These are phyloP conservation scores for Elsinoe ampelina DNA, from an alignment of 2,329 filamentous ascomycete species.

Conservation along the genomic window DNA sequence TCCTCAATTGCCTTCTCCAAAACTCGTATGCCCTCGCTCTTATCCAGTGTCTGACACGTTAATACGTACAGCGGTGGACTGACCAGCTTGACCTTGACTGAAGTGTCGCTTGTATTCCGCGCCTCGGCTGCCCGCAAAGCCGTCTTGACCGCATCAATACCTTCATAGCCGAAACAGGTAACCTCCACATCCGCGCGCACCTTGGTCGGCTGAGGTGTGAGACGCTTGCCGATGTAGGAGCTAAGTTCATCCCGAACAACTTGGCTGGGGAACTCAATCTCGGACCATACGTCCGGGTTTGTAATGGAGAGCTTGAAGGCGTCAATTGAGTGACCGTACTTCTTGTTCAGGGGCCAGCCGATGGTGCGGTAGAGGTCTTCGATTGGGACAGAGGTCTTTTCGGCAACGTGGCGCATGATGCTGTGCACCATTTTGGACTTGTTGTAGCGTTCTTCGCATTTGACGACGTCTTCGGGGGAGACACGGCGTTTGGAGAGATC, in stretches of 20 bases:
- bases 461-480: constrained; percentile 92
- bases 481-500: constrained; percentile 98
- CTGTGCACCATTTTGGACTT: constrained; percentile 99
- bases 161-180: constrained; percentile 83
- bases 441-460: constrained; percentile 99
- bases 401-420: constrained; percentile 96
- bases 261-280: constrained; percentile 79
- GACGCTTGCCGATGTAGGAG: constrained; percentile 90
- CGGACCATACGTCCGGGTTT: constrained; percentile 93
- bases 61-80: constrained; percentile 94
- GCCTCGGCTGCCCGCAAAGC: constrained; percentile 86
- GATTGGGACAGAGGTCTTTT: constrained; percentile 92
- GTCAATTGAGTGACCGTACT: constrained; percentile 92
- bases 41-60: constrained; percentile 91
- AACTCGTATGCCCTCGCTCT: constrained; percentile 71
- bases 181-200: constrained; percentile 96
- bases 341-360: constrained; percentile 95
- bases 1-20: constrained; percentile 85
- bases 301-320: constrained; percentile 99
- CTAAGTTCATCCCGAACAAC: constrained; percentile 81
- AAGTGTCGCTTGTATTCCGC: constrained; percentile 80
- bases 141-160: constrained; percentile 94
- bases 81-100: constrained; percentile 98
- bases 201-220: constrained; percentile 98
- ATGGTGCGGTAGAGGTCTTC: constrained; percentile 90